Base-by-base conservation (phyloP, 163 green algal genomes). In the Chlorella variabilis region DNA sequence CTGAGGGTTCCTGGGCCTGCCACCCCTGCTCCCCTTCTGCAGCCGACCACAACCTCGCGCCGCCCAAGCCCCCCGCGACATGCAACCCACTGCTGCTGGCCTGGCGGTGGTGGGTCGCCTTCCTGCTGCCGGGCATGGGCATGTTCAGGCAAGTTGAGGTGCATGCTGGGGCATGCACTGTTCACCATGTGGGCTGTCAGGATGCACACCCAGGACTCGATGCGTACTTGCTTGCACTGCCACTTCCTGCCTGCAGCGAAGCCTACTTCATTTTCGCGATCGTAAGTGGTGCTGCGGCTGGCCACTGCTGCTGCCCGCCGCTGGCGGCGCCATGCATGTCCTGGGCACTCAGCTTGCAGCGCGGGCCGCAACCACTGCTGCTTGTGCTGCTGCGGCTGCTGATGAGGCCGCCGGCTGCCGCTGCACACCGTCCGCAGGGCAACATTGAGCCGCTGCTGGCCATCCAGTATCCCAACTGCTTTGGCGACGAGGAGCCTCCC, bases 241-340 rank as follows among this genome's bases (percentile, higher is more conserved):
- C 65, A 25, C 51, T 77, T 20, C 39, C 56, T 36, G 48, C 88
- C 81, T 92, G 88, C 81, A 84, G 67, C 39, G 85, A 89, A 58
- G 86, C 87, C 33, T 93, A 88, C 79, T 84, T 91, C 78, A 88
- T 91, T 63, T 93, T 91, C 68, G 82, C 73, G 21, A 82, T 89
- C 23, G 63, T 51, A 33, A 51, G 63, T 49, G 18, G 4, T 39
- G 7, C 9, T 38, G n/a, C 29, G n/a, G n/a, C n/a, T n/a, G n/a
- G n/a, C n/a, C n/a, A n/a, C n/a, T n/a, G n/a, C n/a, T n/a, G n/a
- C n/a, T n/a, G n/a, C n/a, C n/a, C n/a, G n/a, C n/a, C n/a, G n/a
- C n/a, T 54, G 45, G 45, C 45, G 11, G 15, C 15, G 45, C 15
- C 45, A 54, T 54, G 45, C 45, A 54, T 11, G 11, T 54, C 11